Evolutionary conservation across 805 yeast genomes (phyloP).

Genomic region (Grigorovia transvaalensis): DNA sequence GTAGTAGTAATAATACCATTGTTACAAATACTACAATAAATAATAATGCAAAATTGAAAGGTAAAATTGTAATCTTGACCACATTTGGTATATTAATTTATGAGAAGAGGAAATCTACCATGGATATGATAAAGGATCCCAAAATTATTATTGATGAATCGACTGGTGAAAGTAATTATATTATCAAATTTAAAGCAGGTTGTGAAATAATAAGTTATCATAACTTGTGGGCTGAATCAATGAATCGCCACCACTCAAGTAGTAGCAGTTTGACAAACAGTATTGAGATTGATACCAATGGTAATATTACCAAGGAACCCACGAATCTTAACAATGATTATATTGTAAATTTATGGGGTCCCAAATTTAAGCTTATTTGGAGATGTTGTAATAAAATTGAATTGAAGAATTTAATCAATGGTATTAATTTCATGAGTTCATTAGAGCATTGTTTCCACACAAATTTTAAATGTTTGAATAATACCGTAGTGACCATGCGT

Average conservation of each 20-base stretch:
- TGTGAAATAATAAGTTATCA: conserved; percentile 4
- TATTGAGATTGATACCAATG: neutral
- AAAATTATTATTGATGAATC: conserved; percentile 14
- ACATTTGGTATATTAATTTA: conserved; percentile 40
- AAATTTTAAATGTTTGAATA: conserved; percentile 19
- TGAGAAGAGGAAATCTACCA: conserved; percentile 16
- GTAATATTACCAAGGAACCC: neutral
- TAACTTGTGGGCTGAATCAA: conserved; percentile 5
- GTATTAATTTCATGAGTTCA: conserved; percentile 27
- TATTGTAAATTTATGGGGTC: conserved; percentile 1
- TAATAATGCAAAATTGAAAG: conserved; percentile 32
- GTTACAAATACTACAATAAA: neutral
- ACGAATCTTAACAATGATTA: neutral
- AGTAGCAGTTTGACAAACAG: neutral
- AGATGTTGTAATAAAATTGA: conserved; percentile 37
- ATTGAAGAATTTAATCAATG: conserved; percentile 47
- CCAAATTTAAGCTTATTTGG: conserved; percentile 27
- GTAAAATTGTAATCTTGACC: conserved; percentile 39
- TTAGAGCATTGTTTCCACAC: conserved; percentile 14
- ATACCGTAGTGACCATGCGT: conserved; percentile 22
- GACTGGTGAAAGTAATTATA: conserved; percentile 19
- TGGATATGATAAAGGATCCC: conserved; percentile 14
- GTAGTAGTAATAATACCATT: neutral
- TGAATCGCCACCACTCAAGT: neutral
- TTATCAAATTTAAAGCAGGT: conserved; percentile 23